Evolutionary conservation across 352 stramenopile species (phyloP).

Genomic region (Pythium biforme): DNA sequence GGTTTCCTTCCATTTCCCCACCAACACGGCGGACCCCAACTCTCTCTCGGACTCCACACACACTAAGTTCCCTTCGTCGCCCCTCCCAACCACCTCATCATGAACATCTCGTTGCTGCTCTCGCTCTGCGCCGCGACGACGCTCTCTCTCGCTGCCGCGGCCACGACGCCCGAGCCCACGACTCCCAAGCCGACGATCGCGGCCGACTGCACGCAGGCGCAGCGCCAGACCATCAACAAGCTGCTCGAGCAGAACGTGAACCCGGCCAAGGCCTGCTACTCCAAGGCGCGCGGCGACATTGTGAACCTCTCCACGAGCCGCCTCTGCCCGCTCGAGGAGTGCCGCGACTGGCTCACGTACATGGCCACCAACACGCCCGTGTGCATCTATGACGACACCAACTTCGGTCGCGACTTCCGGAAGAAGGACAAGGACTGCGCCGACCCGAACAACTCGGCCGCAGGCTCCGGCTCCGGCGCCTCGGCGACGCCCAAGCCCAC

Average conservation of each 20-base stretch:
- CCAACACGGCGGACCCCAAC: constrained; percentile 4
- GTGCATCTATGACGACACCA: constrained; percentile 67
- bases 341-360: constrained; percentile 50
- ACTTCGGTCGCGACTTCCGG: constrained; percentile 47
- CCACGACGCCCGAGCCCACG: constrained; percentile 6
- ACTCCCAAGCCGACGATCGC: constrained; percentile 21
- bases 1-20: constrained; percentile 20
- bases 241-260: constrained; percentile 57
- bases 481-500: constrained; percentile 12
- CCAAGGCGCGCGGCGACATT: constrained; percentile 49
- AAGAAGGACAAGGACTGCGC: constrained; percentile 50
- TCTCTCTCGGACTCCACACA: neutral
- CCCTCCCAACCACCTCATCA: constrained; percentile 13
- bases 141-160: constrained; percentile 20
- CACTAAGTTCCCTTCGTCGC: neutral
- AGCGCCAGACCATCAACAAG: constrained; percentile 57
- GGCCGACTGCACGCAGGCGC: constrained; percentile 46
- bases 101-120: constrained; percentile 37
- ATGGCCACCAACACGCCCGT: constrained; percentile 50
- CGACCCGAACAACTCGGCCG: neutral
- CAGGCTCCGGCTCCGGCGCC: neutral
- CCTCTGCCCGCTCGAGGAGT: constrained; percentile 53
- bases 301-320: constrained; percentile 45
- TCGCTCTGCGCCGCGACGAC: constrained; percentile 9
- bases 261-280: constrained; percentile 55